Conservation (phyloP, 208 protist species). For the Wallacemonas rigidus region DNA sequence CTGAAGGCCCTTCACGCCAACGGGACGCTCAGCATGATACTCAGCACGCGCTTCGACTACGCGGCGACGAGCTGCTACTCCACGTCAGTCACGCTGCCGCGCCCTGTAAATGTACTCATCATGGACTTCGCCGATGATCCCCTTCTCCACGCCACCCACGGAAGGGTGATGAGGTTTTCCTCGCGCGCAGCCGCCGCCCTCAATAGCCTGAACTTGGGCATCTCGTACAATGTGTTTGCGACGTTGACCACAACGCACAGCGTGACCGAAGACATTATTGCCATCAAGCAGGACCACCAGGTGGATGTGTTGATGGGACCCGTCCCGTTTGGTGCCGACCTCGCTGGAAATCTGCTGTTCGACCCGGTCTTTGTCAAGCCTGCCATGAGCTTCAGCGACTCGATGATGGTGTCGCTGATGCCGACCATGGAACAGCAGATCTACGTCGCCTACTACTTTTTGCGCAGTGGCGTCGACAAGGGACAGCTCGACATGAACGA, state of each 20-base stretch:
- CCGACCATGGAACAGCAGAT: constrained; percentile 60
- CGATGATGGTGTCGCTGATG: constrained; percentile 30
- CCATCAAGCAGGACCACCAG: constrained; percentile 1
- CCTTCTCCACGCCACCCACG: background rate
- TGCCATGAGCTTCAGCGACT: background rate
- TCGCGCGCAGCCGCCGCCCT: background rate
- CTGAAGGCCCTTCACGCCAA: constrained; percentile 19
- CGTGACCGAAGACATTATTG: background rate
- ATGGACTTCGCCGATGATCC: constrained; percentile 10
- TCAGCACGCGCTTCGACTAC: constrained; percentile 12
- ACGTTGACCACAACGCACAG: background rate
- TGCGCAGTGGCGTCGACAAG: background rate
- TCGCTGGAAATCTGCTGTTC: constrained; percentile 19
- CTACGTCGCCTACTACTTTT: constrained; percentile 38
- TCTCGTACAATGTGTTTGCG: constrained; percentile 7
- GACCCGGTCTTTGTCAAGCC: constrained; percentile 28
- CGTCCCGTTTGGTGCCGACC: background rate
- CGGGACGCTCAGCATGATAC: constrained; percentile 3
- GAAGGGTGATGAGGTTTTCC: background rate
- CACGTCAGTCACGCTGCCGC: background rate
- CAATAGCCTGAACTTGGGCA: background rate
- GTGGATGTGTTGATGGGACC: constrained; percentile 9
- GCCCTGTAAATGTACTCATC: constrained; percentile 15
- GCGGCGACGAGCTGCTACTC: constrained; percentile 16
- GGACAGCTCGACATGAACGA: background rate